phyloP scores from a whole-genome alignment of 371 early-diverging fungal species.

The Parasitella parasitica region DNA sequence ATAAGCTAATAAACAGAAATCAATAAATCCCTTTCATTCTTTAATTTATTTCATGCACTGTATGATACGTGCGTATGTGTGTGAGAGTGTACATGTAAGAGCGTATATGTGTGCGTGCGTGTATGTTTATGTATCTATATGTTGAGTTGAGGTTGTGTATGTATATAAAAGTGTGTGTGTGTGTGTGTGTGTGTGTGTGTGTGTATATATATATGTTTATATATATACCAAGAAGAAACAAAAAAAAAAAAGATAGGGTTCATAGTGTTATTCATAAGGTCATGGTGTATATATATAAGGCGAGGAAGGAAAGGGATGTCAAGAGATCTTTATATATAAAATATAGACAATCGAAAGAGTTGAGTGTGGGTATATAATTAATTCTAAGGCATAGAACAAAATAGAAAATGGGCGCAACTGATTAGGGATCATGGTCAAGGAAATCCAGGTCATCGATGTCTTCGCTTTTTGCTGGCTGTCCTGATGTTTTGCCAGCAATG shows the following conservation, averaged over 20 bases:
- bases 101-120: no score
- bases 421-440: not conserved
- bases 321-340: not conserved
- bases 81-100: no score
- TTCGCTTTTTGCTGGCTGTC: not conserved
- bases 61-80: no score
- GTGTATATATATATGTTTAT: not conserved
- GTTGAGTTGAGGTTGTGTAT: no score
- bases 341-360: not conserved
- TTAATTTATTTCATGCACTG: not conserved
- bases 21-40: not conserved
- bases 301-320: not conserved
- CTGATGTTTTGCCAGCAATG: slow-evolving; percentile 1
- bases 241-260: not conserved
- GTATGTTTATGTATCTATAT: no score
- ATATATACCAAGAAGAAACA: not conserved
- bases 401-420: not conserved
- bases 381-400: not conserved
- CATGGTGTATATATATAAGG: not conserved
- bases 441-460: not conserved
- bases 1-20: slow-evolving; percentile 2
- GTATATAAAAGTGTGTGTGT: no score
- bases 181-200: not conserved
- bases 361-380: not conserved
- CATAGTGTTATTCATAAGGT: not conserved